Conservation (phyloP, 352 stramenopile species). For the Phytophthora podocarpi region DNA sequence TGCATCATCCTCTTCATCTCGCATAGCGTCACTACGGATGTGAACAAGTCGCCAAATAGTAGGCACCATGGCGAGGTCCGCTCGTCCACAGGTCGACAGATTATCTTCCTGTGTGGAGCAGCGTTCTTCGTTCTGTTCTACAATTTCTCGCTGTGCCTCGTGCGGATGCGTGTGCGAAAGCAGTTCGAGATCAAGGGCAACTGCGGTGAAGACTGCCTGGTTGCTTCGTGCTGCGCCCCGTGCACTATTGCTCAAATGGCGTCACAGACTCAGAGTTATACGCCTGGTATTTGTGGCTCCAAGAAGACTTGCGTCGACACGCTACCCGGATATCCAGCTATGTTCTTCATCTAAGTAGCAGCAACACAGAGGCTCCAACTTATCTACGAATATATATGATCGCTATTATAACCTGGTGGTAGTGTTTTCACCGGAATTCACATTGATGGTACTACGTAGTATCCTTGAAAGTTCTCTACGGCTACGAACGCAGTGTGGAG, state of each 20-base stretch:
- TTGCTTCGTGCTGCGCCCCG: slow-evolving; percentile 35
- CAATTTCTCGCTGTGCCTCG: slow-evolving; percentile 27
- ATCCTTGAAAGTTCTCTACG: too few species aligned
- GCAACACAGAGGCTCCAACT: neutral
- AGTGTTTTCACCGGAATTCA: too few species aligned
- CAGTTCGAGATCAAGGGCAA: slow-evolving; percentile 50
- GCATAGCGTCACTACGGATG: slow-evolving; percentile 14
- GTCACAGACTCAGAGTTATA: slow-evolving; percentile 61
- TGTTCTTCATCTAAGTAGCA: slow-evolving; percentile 23
- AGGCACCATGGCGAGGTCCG: neutral
- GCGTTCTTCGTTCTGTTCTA: slow-evolving; percentile 30
- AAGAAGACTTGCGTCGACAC: slow-evolving; percentile 17
- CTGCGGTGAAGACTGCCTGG: slow-evolving; percentile 17
- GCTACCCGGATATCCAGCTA: slow-evolving; percentile 26
- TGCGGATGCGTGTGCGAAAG: slow-evolving; percentile 39
- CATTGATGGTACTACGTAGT: too few species aligned
- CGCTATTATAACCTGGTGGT: too few species aligned
- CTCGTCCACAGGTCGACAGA: slow-evolving; percentile 12
- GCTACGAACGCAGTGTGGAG: too few species aligned
- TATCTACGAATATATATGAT: slow-evolving; percentile 13
- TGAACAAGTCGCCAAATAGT: neutral
- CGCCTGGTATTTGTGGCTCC: slow-evolving; percentile 50
- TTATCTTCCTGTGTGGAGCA: slow-evolving; percentile 28
- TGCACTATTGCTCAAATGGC: slow-evolving; percentile 68
- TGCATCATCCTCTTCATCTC: slow-evolving; percentile 39